phyloP scores from a whole-genome alignment of 805 yeast species.

The Nakazawaea wyomingensis region DNA sequence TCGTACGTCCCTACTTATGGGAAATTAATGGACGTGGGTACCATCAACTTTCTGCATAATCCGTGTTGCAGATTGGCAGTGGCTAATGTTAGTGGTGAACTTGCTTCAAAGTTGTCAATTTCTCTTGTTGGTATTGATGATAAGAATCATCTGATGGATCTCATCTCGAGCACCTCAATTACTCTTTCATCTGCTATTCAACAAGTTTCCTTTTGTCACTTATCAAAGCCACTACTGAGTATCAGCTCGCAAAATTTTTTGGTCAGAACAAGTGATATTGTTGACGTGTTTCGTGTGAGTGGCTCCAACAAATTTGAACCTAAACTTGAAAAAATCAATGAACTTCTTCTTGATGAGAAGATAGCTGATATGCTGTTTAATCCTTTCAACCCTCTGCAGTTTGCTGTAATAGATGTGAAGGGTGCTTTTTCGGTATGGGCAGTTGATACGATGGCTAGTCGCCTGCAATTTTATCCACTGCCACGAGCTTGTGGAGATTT shows the following conservation, averaged over 20 bases:
- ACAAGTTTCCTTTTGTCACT: slow-evolving; percentile 25
- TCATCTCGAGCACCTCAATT: slow-evolving; percentile 15
- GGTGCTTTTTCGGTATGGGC: slow-evolving; percentile 48
- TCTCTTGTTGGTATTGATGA: slow-evolving; percentile 14
- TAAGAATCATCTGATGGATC: neutral
- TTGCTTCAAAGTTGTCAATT: neutral
- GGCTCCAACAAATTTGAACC: slow-evolving; percentile 12
- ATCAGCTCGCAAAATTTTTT: slow-evolving; percentile 18
- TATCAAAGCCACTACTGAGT: slow-evolving; percentile 5
- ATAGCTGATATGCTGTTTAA: slow-evolving; percentile 41
- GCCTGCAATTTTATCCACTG: too few relatives aligned
- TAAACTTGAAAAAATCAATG: slow-evolving; percentile 13
- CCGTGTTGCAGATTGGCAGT: slow-evolving; percentile 9
- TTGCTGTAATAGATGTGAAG: slow-evolving; percentile 43
- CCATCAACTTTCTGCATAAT: slow-evolving; percentile 16
- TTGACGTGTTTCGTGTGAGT: slow-evolving; percentile 24
- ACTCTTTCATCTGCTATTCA: slow-evolving; percentile 26
- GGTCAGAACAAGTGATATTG: slow-evolving; percentile 25
- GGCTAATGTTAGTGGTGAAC: neutral
- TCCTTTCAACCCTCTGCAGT: slow-evolving; percentile 32
- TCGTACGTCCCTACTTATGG: slow-evolving; percentile 28
- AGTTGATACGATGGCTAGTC: too few relatives aligned
- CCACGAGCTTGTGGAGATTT: slow-evolving; percentile 10
- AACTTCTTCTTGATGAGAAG: slow-evolving; percentile 20
- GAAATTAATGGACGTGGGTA: slow-evolving; percentile 25